phyloP scores from a whole-genome alignment of 2,329 filamentous ascomycete species.

The Lomentospora prolificans region DNA sequence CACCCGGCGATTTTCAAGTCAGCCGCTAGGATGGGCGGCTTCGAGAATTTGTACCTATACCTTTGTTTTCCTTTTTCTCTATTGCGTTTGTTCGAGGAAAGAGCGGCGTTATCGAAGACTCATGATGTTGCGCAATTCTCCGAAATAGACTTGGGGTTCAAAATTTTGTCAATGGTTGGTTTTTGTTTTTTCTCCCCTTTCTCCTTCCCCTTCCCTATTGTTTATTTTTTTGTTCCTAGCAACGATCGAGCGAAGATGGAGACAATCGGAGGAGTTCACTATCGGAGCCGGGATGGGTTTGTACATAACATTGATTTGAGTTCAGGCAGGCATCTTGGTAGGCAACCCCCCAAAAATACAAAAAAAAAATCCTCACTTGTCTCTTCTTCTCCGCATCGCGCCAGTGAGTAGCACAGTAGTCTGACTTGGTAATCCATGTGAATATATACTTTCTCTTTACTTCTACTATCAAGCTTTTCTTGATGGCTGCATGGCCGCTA shows the following conservation, averaged over 20 bases:
- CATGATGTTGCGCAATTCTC: neutral
- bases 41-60: neutral
- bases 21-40: too few relatives aligned
- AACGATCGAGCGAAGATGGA: neutral
- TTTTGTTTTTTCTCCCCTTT: conserved; percentile 7
- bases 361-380: neutral
- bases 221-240: neutral
- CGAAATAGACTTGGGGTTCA: neutral
- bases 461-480: too few relatives aligned
- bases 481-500: too few relatives aligned
- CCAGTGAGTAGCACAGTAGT: too few relatives aligned
- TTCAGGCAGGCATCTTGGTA: neutral
- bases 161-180: neutral
- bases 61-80: neutral
- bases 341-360: too few relatives aligned
- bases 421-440: too few relatives aligned
- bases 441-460: too few relatives aligned
- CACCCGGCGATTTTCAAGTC: neutral
- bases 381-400: too few relatives aligned
- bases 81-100: neutral
- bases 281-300: neutral
- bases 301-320: neutral
- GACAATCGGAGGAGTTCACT: too few relatives aligned
- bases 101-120: neutral
- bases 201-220: conserved; percentile 5